Base-by-base conservation (phyloP, 768 basidiomycete species). In the Leccinum arenicola region DNA sequence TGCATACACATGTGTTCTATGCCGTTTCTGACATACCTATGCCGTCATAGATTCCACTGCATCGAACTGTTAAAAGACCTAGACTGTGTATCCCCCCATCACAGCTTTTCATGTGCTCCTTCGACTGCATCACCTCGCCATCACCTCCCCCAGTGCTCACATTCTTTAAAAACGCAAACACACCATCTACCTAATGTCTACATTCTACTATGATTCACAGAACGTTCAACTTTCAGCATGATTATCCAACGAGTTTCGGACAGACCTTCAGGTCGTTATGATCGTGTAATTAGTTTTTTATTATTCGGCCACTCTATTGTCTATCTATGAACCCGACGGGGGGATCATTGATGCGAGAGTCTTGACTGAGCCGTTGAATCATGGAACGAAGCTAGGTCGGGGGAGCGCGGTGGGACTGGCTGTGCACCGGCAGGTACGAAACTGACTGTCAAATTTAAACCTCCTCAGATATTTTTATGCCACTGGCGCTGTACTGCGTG, bases 11-110 rank as follows among this genome's bases (percentile, higher is more conserved):
- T n/a, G 33, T 40, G 27, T 35, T 23, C 10, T 21, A 45, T 36
- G 21, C 3, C 23, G 33, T 53, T 36, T 47, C 59, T 68, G 56
- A 66, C 55, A 10, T 29, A 8, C 19, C 4, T 36, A 11, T 65
- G 51, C 45, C 65, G 63, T 57, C 45, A 14, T 10, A 1, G 0
- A 0, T 3, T 15, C 54, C 8, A 43, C 4, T 2, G 0, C 33
- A 10, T 5, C 54, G 36, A 1, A 3, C 0, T 66, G 66, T 52
- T 66, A 60, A 29, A 62, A 7, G 8, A 9, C 21, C n/a, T 14
- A 43, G 4, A n/a, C n/a, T n/a, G 17, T 17, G 38, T 38, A 17
- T 40, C 38, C 38, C 15, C 36, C 40, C n/a, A 43, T 43, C 45
- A 21, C 45, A 23, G 21, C 9, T 21, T 47, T 14, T 12, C 12